Evolutionary conservation across 2,329 filamentous ascomycete species (phyloP).

Genomic region (Aspergillus bombycis): DNA sequence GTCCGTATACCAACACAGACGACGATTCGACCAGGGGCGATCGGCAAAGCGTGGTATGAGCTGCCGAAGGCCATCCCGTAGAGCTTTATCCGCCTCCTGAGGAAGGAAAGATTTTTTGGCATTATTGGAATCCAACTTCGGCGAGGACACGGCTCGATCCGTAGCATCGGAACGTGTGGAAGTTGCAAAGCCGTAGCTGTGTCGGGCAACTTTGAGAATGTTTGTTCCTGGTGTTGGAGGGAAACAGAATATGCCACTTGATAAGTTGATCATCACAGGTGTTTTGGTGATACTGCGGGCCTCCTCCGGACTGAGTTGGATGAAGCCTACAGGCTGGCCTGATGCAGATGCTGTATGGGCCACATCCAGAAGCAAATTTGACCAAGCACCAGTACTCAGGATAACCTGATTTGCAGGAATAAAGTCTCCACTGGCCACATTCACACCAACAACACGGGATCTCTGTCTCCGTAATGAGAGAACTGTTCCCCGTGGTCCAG

Average conservation of each 20-base stretch:
- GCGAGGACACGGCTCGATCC: conserved; percentile 30
- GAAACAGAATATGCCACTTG: conserved; percentile 52
- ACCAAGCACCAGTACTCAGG: conserved; percentile 84
- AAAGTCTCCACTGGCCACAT: conserved; percentile 50
- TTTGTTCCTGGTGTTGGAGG: conserved; percentile 49
- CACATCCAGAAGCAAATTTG: conserved; percentile 72
- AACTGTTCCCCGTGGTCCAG: conserved; percentile 37
- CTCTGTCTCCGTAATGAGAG: conserved; percentile 31
- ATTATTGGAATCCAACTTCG: conserved; percentile 41
- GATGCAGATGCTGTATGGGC: conserved; percentile 73
- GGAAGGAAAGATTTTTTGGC: conserved; percentile 41
- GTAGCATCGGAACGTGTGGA: conserved; percentile 27
- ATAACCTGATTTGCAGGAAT: conserved; percentile 71
- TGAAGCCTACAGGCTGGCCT: conserved; percentile 76
- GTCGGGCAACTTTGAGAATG: conserved; percentile 67
- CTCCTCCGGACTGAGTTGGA: conserved; percentile 71
- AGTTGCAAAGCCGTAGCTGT: conserved; percentile 63
- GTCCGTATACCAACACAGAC: conserved; percentile 76
- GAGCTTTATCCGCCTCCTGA: conserved; percentile 59
- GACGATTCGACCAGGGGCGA: conserved; percentile 61
- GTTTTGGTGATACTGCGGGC: conserved; percentile 62
- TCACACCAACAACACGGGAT: conserved; percentile 58
- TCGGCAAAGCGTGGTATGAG: conserved; percentile 63
- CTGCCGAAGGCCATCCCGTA: conserved; percentile 61
- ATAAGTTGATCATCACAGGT: conserved; percentile 60